Percentiles rank a stretch among this genome's conserved stretches.
Conservation (phyloP, 116 monocot species). For the Phalaenopsis hybrid region DNA sequence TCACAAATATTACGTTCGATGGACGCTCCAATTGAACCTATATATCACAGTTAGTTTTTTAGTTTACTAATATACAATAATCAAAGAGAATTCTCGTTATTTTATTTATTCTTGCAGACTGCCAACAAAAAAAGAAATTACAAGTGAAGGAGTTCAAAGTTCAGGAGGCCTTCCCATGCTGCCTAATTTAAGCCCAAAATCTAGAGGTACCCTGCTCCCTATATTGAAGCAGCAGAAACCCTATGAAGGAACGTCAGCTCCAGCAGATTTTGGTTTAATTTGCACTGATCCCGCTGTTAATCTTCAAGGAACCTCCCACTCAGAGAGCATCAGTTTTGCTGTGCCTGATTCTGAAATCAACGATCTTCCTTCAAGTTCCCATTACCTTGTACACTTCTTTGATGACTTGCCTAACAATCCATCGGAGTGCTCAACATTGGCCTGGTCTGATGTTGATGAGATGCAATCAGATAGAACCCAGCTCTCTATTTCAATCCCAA, state of each 20-base stretch:
- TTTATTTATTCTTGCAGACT: constrained; percentile 32
- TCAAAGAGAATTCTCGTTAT: background rate
- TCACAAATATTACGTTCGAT: too few species aligned
- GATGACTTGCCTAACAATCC: constrained; percentile 54
- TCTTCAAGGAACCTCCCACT: constrained; percentile 23
- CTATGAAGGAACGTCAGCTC: constrained; percentile 30
- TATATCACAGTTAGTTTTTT: too few species aligned
- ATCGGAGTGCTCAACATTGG: constrained; percentile 17
- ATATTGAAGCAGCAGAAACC: constrained; percentile 42
- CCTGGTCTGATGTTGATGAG: constrained; percentile 57
- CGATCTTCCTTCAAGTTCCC: constrained; percentile 28
- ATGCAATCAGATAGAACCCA: constrained; percentile 50
- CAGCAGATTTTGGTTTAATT: constrained; percentile 28
- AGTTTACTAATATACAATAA: too few species aligned
- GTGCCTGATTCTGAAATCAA: constrained; percentile 15
- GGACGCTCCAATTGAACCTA: too few species aligned
- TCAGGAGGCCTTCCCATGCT: constrained; percentile 36
- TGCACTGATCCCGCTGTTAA: constrained; percentile 13
- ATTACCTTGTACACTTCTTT: constrained; percentile 60
- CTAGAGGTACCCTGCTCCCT: constrained; percentile 17
- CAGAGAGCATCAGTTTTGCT: constrained; percentile 16
- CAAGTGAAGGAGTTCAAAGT: constrained; percentile 14
- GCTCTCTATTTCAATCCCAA: constrained; percentile 79
- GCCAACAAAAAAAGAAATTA: constrained; percentile 37
- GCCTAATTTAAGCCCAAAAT: constrained; percentile 16